Conservation (phyloP, 495 filamentous ascomycete species). For the Xylaria telfairii region DNA sequence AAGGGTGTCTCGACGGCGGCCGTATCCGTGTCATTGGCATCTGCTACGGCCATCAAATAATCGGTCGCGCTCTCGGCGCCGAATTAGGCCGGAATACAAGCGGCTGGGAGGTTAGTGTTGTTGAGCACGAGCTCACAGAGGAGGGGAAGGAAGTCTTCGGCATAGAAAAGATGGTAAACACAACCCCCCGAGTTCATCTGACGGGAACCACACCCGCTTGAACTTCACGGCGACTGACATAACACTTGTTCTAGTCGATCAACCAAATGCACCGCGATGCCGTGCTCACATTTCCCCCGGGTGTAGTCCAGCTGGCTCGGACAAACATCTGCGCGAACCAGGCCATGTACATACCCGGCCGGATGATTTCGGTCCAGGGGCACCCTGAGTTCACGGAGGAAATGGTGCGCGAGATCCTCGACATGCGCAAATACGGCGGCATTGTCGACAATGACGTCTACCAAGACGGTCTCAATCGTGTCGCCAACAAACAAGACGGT, state of each 20-base stretch:
- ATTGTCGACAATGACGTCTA: conserved; percentile 70
- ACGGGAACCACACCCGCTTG: conserved; percentile 21
- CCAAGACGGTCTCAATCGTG: conserved; percentile 69
- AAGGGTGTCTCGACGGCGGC: conserved; percentile 55
- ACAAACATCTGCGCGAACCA: conserved; percentile 75
- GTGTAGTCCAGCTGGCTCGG: conserved; percentile 67
- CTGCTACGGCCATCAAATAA: conserved; percentile 92
- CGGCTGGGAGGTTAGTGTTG: conserved; percentile 86
- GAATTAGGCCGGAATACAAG: conserved; percentile 68
- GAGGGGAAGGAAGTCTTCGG: conserved; percentile 77
- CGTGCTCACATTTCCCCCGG: conserved; percentile 67
- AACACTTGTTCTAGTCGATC: conserved; percentile 61
- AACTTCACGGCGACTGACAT: conserved; percentile 22
- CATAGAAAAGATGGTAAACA: conserved; percentile 67
- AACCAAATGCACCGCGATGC: conserved; percentile 93
- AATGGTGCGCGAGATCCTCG: conserved; percentile 75
- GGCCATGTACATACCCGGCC: conserved; percentile 73
- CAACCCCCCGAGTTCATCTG: neutral
- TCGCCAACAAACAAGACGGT: conserved; percentile 74
- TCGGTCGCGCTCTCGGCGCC: conserved; percentile 74
- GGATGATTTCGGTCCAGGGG: conserved; percentile 82
- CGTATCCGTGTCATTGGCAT: conserved; percentile 74
- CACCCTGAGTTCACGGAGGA: conserved; percentile 87
- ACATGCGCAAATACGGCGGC: conserved; percentile 61
- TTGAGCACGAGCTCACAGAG: conserved; percentile 69